A percentile compares a stretch with the other conserved stretches of the same genome.
phyloP scores from a whole-genome alignment of 164 flowering plant genomes.

The Akebia trifoliata region DNA sequence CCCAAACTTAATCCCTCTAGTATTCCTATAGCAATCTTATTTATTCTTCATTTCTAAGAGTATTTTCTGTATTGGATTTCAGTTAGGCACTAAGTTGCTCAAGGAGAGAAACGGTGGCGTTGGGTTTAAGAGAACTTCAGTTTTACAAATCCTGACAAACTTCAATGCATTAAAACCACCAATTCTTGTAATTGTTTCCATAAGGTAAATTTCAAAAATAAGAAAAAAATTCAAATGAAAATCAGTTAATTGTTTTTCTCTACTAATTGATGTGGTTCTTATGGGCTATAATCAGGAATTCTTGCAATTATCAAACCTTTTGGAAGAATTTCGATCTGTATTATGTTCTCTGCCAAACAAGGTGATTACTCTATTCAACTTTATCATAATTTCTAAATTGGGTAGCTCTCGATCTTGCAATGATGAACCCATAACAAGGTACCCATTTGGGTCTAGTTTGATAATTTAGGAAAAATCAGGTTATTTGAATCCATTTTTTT shows the following conservation, averaged over 20 bases:
- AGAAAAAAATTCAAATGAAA: background rate
- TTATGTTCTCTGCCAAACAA: constrained; percentile 4
- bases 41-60: background rate
- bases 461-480: background rate
- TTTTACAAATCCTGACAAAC: background rate
- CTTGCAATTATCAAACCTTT: background rate
- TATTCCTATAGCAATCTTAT: background rate
- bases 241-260: background rate
- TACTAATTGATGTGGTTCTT: constrained; percentile 7
- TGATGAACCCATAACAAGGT: no score
- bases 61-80: background rate
- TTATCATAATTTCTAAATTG: background rate
- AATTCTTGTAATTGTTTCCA: background rate
- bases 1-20: constrained; percentile 1
- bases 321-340: background rate
- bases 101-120: background rate
- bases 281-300: constrained; percentile 14
- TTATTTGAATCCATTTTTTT: background rate
- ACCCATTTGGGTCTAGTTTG: no score
- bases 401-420: background rate
- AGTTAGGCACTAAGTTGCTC: background rate
- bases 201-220: constrained; percentile 7
- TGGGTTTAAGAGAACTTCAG: background rate
- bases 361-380: constrained; percentile 8
- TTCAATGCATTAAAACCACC: background rate